Base-by-base conservation (phyloP, 306 rosid genomes). In the Bauhinia variegata region DNA sequence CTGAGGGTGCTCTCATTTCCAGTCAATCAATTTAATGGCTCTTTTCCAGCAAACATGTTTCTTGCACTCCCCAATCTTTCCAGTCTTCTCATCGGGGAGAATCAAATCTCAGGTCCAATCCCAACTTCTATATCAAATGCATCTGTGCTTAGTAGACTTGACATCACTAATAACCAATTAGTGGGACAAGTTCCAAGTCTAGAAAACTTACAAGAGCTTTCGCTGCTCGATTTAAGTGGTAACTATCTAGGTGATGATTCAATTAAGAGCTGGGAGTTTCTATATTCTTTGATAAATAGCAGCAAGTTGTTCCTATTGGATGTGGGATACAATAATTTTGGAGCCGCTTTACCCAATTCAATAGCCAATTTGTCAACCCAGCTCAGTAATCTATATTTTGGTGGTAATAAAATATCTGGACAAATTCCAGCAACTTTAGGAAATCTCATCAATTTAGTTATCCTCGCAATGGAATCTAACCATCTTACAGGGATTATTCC, bases 1-100 rank as follows among this genome's bases (percentile, higher is more conserved):
- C 14, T 68, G n/a, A 0, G 0, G 0, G 0, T 0, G 3, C 32
- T 75, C 4, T 3, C 13, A 0, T 0, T 52, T 0, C 0, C 39
- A 2, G 0, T 0, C 0, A 36, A 75, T 34, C 43, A 54, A 2
- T 19, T 76, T 11, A 15, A 1, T 5, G 81, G 81, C 9, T 46
- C 48, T 18, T 7, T 70, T 3, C 75, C 71, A 4, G 1, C 23
- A 14, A 53, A 54, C 38, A 54, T 30, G 0, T 18, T 8, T 7
- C 39, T 4, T 8, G 3, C 15, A 1, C 38, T 54, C 5, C 39
- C 39, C 11, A 54, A 30, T 31, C 1, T 30, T 11, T n/a, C n/a
- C n/a, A 54, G 30, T 9, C 34, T 54, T 5, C 1, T 1, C 8
- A 0, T 11, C 4, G 0, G 11, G 5, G 0, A 3, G 0, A 54